These are phyloP conservation scores for Dalechampia spathulata DNA, from an alignment of 441 rosid species.

Conservation along the genomic window DNA sequence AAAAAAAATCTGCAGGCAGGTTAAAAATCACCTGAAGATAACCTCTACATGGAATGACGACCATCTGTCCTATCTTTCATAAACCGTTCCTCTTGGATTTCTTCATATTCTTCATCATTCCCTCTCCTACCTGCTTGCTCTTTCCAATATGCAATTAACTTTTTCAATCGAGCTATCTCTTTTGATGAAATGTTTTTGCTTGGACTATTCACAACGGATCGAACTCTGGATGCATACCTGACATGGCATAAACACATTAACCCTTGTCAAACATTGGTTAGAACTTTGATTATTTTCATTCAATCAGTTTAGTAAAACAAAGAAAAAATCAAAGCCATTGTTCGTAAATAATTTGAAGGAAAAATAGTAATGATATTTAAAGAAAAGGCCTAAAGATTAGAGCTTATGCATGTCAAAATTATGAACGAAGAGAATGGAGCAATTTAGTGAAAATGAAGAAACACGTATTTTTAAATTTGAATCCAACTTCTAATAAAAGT, in stretches of 20 bases:
- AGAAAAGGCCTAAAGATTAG: too few species aligned
- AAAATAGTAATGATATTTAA: too few species aligned
- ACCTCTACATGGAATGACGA: slow-evolving; percentile 45
- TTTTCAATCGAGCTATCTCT: slow-evolving; percentile 83
- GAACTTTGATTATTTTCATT: too few species aligned
- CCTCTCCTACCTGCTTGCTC: slow-evolving; percentile 82
- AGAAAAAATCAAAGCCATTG: too few species aligned
- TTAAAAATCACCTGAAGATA: background rate
- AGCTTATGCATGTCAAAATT: too few species aligned
- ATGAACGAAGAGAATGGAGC: too few species aligned
- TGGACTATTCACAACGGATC: slow-evolving; percentile 83
- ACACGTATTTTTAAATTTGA: too few species aligned
- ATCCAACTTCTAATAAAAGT: too few species aligned
- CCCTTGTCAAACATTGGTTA: too few species aligned
- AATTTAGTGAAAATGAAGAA: too few species aligned
- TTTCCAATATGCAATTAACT: slow-evolving; percentile 77
- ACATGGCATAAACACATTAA: slow-evolving; percentile 1
- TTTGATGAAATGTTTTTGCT: slow-evolving; percentile 79
- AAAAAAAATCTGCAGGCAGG: background rate
- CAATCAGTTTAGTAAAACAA: too few species aligned
- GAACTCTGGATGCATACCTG: slow-evolving; percentile 94
- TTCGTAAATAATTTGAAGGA: too few species aligned
- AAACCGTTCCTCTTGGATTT: slow-evolving; percentile 59
- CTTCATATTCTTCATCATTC: slow-evolving; percentile 77
- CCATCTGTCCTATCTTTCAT: slow-evolving; percentile 42